Percentiles rank a stretch among this genome's conserved stretches.
These are phyloP conservation scores for Penicillium sp. DNA, from an alignment of 2,329 filamentous ascomycete species.

Conservation along the genomic window DNA sequence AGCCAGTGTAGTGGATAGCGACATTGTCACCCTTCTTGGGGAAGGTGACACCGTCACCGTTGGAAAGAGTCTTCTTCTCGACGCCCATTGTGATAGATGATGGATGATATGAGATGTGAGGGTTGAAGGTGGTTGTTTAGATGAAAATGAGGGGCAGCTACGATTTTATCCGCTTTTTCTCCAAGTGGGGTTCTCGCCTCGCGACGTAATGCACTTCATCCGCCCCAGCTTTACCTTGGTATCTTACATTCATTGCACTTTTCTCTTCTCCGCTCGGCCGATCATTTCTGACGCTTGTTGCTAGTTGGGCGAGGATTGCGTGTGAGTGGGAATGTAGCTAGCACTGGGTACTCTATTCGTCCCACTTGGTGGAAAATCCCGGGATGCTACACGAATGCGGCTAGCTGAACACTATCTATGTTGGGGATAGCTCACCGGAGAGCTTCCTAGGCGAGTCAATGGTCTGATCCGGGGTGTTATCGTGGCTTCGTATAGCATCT, in stretches of 20 bases:
- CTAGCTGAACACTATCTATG: neutral
- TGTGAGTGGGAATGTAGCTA: neutral
- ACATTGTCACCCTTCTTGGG: conserved; percentile 68
- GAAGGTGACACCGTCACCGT: conserved; percentile 58
- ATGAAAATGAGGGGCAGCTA: conserved; percentile 5
- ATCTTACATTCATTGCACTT: neutral
- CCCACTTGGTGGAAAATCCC: neutral
- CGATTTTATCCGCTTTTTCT: conserved; percentile 11
- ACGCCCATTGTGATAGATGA: conserved; percentile 59
- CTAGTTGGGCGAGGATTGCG: neutral
- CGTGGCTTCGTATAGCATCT: conserved; percentile 3
- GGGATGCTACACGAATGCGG: neutral
- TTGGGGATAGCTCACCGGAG: neutral
- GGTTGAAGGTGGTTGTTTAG: neutral
- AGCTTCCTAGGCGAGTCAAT: neutral
- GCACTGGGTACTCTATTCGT: neutral
- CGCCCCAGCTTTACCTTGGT: neutral
- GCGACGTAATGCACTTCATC: conserved; percentile 5
- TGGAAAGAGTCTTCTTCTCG: conserved; percentile 58
- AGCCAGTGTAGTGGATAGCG: conserved; percentile 88
- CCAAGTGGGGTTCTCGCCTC: conserved; percentile 7
- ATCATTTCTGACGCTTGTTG: neutral
- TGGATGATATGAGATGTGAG: neutral
- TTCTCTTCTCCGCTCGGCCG: neutral
- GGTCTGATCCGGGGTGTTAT: neutral